Percentiles rank a stretch among this genome's conserved stretches.
phyloP scores from a whole-genome alignment of 306 rosid species.

The Comarum palustre region DNA sequence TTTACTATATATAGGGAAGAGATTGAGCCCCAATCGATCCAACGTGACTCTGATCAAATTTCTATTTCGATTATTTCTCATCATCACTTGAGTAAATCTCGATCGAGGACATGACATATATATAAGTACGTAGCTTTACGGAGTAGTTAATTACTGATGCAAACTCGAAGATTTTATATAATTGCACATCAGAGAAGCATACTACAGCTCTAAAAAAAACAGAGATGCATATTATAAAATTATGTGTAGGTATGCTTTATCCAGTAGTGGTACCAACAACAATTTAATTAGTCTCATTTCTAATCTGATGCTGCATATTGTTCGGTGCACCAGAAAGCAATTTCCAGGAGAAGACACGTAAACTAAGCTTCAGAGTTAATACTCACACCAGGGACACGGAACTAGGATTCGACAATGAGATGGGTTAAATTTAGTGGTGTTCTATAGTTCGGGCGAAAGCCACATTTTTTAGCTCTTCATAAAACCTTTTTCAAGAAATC shows the following conservation, averaged over 20 bases:
- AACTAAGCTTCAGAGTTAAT: slow-evolving; percentile 1
- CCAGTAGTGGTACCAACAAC: background rate
- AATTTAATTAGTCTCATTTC: too few relatives aligned
- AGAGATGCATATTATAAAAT: background rate
- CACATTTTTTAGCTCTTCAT: too few relatives aligned
- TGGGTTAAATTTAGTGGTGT: too few relatives aligned
- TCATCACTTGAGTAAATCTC: background rate
- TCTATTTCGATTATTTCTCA: too few relatives aligned
- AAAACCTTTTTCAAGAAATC: too few relatives aligned
- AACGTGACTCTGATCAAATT: background rate
- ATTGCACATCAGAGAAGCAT: too few relatives aligned
- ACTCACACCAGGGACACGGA: too few relatives aligned
- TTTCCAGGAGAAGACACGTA: background rate
- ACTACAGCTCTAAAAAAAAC: too few relatives aligned
- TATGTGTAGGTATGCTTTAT: background rate
- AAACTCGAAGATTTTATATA: too few relatives aligned
- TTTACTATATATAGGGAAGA: background rate
- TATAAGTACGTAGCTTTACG: too few relatives aligned
- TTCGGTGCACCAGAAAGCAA: slow-evolving; percentile 8
- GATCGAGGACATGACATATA: background rate
- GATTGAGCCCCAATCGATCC: background rate
- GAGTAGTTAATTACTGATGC: background rate
- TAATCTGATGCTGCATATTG: background rate
- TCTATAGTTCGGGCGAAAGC: too few relatives aligned
- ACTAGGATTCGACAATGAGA: too few relatives aligned